A percentile compares a stretch with the other conserved stretches of the same genome.
phyloP scores from a whole-genome alignment of 768 basidiomycete species.

The Daedalea quercina region DNA sequence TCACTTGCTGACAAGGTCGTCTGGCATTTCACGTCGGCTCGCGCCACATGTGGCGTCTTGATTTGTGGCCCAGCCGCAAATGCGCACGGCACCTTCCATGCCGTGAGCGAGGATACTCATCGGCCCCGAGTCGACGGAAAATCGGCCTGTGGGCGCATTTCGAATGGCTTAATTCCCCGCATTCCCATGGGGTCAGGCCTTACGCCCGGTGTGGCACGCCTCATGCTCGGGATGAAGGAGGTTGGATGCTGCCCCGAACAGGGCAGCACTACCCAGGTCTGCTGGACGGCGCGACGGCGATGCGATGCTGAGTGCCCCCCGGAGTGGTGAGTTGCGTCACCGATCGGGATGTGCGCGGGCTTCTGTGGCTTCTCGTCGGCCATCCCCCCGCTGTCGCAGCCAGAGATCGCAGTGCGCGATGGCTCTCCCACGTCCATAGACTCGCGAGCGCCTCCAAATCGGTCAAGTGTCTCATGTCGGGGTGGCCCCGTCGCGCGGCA shows the following conservation, averaged over 20 bases:
- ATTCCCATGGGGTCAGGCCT: too few relatives aligned
- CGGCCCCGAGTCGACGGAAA: too few relatives aligned
- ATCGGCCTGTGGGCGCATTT: too few relatives aligned
- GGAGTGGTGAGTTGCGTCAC: background rate
- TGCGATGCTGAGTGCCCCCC: background rate
- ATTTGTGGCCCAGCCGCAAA: too few relatives aligned
- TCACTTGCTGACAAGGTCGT: too few relatives aligned
- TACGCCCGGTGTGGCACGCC: too few relatives aligned
- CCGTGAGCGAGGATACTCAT: too few relatives aligned
- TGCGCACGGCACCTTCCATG: too few relatives aligned
- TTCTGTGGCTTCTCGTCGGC: background rate
- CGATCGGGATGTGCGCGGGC: background rate
- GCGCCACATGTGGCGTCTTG: too few relatives aligned
- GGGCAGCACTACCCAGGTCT: background rate
- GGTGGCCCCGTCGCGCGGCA: background rate
- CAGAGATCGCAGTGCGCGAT: background rate
- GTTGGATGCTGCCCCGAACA: too few relatives aligned
- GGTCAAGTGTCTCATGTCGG: background rate
- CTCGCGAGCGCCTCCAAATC: background rate
- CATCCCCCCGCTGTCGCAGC: background rate
- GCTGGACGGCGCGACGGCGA: background rate
- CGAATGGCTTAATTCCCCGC: too few relatives aligned
- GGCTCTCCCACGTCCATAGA: background rate
- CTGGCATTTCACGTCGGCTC: background rate
- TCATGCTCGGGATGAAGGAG: too few relatives aligned